Conservation (phyloP, 345 rosid species). For the Ceriops tagal region DNA sequence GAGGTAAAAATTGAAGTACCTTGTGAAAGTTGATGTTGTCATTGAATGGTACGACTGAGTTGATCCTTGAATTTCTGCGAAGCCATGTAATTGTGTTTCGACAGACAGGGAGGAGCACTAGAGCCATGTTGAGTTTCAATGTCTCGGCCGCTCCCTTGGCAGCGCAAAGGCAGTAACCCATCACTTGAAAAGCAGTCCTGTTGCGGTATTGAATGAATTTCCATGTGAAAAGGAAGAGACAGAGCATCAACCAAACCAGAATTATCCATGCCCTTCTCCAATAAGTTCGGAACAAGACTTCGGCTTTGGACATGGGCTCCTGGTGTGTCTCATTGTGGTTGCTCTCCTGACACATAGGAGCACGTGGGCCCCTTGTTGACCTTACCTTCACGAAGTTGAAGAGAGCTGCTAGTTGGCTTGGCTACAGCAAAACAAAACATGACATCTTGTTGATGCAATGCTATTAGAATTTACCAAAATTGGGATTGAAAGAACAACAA, state of each 20-base stretch:
- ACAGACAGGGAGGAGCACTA: slow-evolving; percentile 49
- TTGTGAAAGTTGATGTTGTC: slow-evolving; percentile 59
- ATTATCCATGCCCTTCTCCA: slow-evolving; percentile 53
- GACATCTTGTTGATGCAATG: no score
- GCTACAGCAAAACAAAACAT: slow-evolving; percentile 20
- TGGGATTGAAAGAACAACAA: no score
- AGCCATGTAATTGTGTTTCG: slow-evolving; percentile 52
- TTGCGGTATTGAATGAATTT: slow-evolving; percentile 49
- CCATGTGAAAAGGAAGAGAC: slow-evolving; percentile 44
- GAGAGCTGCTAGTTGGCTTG: slow-evolving; percentile 31
- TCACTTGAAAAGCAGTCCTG: slow-evolving; percentile 44
- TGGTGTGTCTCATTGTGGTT: background rate
- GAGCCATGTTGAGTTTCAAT: slow-evolving; percentile 55
- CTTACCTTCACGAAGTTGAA: slow-evolving; percentile 21
- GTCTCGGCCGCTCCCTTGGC: slow-evolving; percentile 67
- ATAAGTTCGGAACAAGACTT: slow-evolving; percentile 33
- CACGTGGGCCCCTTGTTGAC: slow-evolving; percentile 16
- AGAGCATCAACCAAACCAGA: slow-evolving; percentile 35
- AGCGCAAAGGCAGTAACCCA: slow-evolving; percentile 58
- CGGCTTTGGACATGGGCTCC: slow-evolving; percentile 28
- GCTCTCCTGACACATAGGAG: background rate
- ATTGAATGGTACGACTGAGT: slow-evolving; percentile 41
- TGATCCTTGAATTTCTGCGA: slow-evolving; percentile 33
- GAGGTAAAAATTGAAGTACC: slow-evolving; percentile 19
- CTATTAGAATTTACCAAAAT: no score